phyloP scores from a whole-genome alignment of 2,329 filamentous ascomycete genomes.

The Zymoseptoria passerinii region DNA sequence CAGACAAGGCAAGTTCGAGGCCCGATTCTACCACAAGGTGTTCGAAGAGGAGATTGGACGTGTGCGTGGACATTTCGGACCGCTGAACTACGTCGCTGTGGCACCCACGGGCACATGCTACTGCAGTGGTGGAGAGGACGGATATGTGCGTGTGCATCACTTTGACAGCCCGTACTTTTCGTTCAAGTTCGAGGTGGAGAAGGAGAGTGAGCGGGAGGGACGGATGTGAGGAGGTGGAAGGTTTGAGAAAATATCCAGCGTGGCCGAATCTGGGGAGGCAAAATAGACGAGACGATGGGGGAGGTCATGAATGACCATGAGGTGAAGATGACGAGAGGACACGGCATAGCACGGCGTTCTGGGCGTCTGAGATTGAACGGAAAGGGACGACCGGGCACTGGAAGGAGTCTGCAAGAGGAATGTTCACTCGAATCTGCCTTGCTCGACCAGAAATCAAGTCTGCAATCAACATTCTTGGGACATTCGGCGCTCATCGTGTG shows the following conservation, averaged over 20 bases:
- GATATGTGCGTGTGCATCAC: conserved; percentile 95
- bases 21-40: conserved; percentile 98
- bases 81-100: conserved; percentile 88
- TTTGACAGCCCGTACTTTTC: conserved; percentile 99
- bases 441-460: too few relatives aligned
- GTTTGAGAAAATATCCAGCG: neutral
- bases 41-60: conserved; percentile 98
- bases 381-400: neutral
- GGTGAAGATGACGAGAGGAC: conserved; percentile 7
- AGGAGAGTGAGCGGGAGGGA: conserved; percentile 49
- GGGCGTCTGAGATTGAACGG: neutral
- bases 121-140: conserved; percentile 92
- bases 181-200: conserved; percentile 97
- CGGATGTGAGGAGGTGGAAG: conserved; percentile 8
- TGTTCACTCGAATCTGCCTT: too few relatives aligned
- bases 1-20: conserved; percentile 97
- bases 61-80: conserved; percentile 94
- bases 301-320: conserved; percentile 8
- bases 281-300: neutral
- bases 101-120: conserved; percentile 89
- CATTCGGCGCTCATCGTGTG: too few relatives aligned
- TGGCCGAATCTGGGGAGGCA: neutral
- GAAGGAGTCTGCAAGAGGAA: neutral
- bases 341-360: conserved; percentile 38
- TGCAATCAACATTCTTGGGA: too few relatives aligned